Evolutionary conservation across 23 red algal species (phyloP).

Genomic region (Gracilariopsis chorda): DNA sequence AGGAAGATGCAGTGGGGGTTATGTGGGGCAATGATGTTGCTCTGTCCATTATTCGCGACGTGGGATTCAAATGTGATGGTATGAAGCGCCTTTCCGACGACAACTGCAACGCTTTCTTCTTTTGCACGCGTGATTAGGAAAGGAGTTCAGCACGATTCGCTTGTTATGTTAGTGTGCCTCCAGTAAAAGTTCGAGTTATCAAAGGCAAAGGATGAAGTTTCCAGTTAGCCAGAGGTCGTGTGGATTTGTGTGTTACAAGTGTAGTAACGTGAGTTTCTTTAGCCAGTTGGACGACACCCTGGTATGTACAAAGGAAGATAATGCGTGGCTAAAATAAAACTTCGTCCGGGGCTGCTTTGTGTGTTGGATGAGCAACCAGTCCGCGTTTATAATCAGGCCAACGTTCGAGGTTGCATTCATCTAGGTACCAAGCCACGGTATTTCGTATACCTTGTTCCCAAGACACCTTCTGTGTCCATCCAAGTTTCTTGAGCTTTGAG

Average conservation of each 20-base stretch:
- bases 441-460: constrained; percentile 74
- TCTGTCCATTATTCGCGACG: constrained; percentile 34
- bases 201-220: neutral
- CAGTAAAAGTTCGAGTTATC: neutral
- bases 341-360: constrained; percentile 14
- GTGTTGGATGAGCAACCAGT: constrained; percentile 79
- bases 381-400: constrained; percentile 70
- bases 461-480: constrained; percentile 65
- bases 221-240: neutral
- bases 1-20: constrained; percentile 44
- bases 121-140: constrained; percentile 26
- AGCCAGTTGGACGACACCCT: neutral
- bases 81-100: constrained; percentile 32
- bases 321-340: neutral
- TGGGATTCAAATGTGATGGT: constrained; percentile 48
- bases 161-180: neutral
- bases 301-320: neutral
- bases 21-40: constrained; percentile 69
- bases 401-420: constrained; percentile 62
- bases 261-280: neutral
- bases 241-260: neutral
- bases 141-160: neutral
- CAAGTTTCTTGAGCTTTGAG: constrained; percentile 78
- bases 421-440: constrained; percentile 71
- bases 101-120: constrained; percentile 66